Conservation (phyloP, 306 rosid genomes). For the Albizia julibrissin region DNA sequence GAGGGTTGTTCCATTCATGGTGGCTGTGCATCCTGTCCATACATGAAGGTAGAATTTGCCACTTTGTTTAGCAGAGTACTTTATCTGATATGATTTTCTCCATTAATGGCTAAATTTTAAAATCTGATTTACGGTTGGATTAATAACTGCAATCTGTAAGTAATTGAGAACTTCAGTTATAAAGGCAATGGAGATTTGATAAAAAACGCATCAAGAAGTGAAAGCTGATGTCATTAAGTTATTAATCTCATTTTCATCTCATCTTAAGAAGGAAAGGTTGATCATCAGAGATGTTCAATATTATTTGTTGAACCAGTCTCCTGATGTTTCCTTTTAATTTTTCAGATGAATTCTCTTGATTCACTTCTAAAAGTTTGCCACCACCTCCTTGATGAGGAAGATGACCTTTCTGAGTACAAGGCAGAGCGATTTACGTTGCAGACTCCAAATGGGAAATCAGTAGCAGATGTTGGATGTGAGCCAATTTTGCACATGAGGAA, state of each 20-base stretch:
- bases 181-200: not conserved
- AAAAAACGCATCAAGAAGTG: not conserved
- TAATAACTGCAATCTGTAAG: not conserved
- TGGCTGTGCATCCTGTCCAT: slow-evolving; percentile 98
- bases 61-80: not conserved
- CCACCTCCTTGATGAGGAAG: slow-evolving; percentile 55
- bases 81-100: slow-evolving; percentile 16
- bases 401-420: slow-evolving; percentile 52
- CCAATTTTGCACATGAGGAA: slow-evolving; percentile 97
- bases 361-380: slow-evolving; percentile 83
- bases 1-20: slow-evolving; percentile 97
- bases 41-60: slow-evolving; percentile 79
- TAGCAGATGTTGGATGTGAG: slow-evolving; percentile 95
- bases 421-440: slow-evolving; percentile 72
- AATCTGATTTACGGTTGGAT: not conserved
- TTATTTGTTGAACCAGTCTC: slow-evolving; percentile 32
- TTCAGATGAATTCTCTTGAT: slow-evolving; percentile 91
- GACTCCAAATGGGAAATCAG: slow-evolving; percentile 83
- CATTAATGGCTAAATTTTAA: not conserved
- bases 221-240: not conserved
- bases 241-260: not conserved
- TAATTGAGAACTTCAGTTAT: not conserved
- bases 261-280: not conserved
- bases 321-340: slow-evolving; percentile 34
- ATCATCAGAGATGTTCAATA: not conserved